Conservation (phyloP, 75 land plant genomes). For the Sequoiadendron giganteum region DNA sequence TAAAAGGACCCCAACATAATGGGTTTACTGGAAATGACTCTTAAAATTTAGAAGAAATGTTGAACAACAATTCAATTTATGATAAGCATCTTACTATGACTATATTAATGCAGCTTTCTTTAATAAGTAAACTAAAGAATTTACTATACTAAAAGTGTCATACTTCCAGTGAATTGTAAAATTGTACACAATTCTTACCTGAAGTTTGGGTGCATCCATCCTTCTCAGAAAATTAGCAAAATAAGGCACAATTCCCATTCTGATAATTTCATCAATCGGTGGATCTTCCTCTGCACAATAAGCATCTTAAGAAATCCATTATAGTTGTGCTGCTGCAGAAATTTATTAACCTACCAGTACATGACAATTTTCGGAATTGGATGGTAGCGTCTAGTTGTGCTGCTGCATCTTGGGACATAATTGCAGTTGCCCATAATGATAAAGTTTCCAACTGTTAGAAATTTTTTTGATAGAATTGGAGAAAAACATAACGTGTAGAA, state of each 20-base stretch:
- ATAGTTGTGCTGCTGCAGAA: not conserved
- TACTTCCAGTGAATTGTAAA: not conserved
- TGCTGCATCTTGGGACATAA: not conserved
- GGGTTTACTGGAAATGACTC: not conserved
- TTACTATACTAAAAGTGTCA: not conserved
- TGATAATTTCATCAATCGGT: conserved; percentile 48
- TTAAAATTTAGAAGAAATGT: not conserved
- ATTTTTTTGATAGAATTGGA: not conserved
- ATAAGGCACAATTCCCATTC: conserved; percentile 40
- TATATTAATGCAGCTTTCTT: not conserved
- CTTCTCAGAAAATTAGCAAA: conserved; percentile 39
- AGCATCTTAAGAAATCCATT: not conserved
- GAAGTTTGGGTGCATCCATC: conserved; percentile 39
- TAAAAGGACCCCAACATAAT: not conserved
- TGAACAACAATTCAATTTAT: not conserved
- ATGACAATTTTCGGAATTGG: not conserved
- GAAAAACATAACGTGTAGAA: too few species aligned
- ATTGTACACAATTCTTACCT: conserved; percentile 19
- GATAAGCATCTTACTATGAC: not conserved
- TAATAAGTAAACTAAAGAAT: not conserved
- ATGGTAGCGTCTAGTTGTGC: not conserved
- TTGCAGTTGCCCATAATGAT: conserved; percentile 50
- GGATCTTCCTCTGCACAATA: conserved; percentile 24
- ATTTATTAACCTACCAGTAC: not conserved
- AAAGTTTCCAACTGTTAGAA: conserved; percentile 59